These are phyloP conservation scores for Rhizopogon hawkerae DNA, from an alignment of 1,284 basidiomycete genomes.

Conservation along the genomic window DNA sequence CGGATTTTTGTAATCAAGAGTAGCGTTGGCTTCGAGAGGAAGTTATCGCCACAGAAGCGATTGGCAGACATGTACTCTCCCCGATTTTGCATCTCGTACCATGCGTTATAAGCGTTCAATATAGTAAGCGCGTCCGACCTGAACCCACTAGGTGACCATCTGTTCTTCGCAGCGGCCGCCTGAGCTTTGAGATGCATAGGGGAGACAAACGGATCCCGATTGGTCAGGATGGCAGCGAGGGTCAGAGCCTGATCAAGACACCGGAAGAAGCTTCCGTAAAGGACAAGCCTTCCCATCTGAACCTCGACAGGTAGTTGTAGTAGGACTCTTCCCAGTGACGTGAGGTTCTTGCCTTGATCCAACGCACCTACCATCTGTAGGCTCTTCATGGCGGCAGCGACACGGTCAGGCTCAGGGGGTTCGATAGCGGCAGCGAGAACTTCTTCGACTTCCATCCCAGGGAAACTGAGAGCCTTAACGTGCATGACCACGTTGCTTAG, in stretches of 20 bases:
- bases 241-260: constrained; percentile 88
- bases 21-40: constrained; percentile 80
- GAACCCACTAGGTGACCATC: constrained; percentile 75
- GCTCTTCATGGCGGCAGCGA: constrained; percentile 74
- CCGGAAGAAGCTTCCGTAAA: constrained; percentile 90
- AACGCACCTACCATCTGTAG: constrained; percentile 87
- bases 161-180: constrained; percentile 65
- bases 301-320: constrained; percentile 88
- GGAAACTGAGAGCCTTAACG: constrained; percentile 93
- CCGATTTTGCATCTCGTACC: constrained; percentile 64
- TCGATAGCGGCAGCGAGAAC: constrained; percentile 85
- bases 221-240: constrained; percentile 83
- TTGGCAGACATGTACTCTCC: constrained; percentile 62
- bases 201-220: constrained; percentile 85
- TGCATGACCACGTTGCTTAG: constrained; percentile 92
- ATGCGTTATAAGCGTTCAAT: constrained; percentile 75
- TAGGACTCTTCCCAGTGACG: constrained; percentile 82
- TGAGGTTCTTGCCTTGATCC: constrained; percentile 71
- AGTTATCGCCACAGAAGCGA: constrained; percentile 80
- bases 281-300: constrained; percentile 82
- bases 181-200: constrained; percentile 65
- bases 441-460: constrained; percentile 80
- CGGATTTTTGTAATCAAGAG: constrained; percentile 82
- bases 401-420: constrained; percentile 75
- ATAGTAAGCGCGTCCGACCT: constrained; percentile 82